Evolutionary conservation across 176 grass and related monocot genomes (phyloP).

Genomic region (Lolium rigidum): DNA sequence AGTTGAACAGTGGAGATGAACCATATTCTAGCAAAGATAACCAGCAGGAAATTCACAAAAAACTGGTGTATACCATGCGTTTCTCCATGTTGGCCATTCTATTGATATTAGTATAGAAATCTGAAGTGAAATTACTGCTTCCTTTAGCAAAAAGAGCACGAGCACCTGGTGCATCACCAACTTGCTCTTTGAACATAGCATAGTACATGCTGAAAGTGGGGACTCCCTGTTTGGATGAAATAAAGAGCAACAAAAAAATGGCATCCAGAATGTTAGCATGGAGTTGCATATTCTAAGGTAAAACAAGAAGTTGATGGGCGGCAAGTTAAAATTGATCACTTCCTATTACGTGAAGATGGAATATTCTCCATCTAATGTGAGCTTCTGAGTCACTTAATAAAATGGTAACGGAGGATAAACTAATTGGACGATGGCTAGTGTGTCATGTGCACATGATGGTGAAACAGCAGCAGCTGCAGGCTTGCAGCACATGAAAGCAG

Average conservation of each 20-base stretch:
- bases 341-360: background rate
- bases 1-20: conserved; percentile 38
- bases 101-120: conserved; percentile 68
- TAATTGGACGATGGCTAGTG: conserved; percentile 19
- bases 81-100: conserved; percentile 93
- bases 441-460: background rate
- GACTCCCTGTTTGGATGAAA: conserved; percentile 64
- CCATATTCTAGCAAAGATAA: conserved; percentile 32
- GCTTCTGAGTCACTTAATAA: conserved; percentile 11
- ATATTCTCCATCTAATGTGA: conserved; percentile 26
- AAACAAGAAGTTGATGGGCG: conserved; percentile 36
- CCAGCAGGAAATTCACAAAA: conserved; percentile 29
- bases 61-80: conserved; percentile 66
- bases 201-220: conserved; percentile 82
- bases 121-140: conserved; percentile 49
- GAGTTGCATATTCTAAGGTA: conserved; percentile 25
- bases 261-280: background rate
- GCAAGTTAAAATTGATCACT: background rate
- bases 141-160: conserved; percentile 66
- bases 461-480: no score
- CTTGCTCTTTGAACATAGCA: conserved; percentile 91
- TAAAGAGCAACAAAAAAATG: background rate
- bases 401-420: conserved; percentile 15
- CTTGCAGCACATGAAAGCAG: background rate
- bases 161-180: conserved; percentile 70